phyloP scores from a whole-genome alignment of 2,329 filamentous ascomycete genomes.

The Rhinocladiella similis region DNA sequence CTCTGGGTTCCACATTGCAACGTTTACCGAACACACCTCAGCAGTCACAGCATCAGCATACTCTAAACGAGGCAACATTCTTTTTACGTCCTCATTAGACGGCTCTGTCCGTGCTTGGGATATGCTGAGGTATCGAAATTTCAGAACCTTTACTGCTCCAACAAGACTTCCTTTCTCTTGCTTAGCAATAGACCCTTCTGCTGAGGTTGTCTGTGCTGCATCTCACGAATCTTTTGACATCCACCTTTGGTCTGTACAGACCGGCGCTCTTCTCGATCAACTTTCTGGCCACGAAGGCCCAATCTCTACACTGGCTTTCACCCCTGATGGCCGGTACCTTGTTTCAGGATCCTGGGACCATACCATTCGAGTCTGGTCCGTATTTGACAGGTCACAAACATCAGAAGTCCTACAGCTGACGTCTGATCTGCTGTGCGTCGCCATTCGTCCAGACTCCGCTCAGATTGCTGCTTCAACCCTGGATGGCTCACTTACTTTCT shows the following conservation, averaged over 20 bases:
- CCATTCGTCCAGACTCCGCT: slow-evolving; percentile 84
- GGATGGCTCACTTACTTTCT: slow-evolving; percentile 93
- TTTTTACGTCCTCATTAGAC: slow-evolving; percentile 93
- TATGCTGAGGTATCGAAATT: slow-evolving; percentile 92
- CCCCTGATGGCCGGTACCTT: slow-evolving; percentile 78
- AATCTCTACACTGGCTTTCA: slow-evolving; percentile 83
- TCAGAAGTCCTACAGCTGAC: slow-evolving; percentile 92
- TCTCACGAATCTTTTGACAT: slow-evolving; percentile 96
- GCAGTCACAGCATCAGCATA: slow-evolving; percentile 93
- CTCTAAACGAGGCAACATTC: slow-evolving; percentile 88
- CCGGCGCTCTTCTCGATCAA: slow-evolving; percentile 88
- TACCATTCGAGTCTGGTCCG: slow-evolving; percentile 92
- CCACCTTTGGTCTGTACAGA: slow-evolving; percentile 98
- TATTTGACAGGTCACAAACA: slow-evolving; percentile 90
- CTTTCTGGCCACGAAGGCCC: slow-evolving; percentile 92
- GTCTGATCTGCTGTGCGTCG: slow-evolving; percentile 83
- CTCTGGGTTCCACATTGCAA: slow-evolving; percentile 96
- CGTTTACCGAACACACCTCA: slow-evolving; percentile 94
- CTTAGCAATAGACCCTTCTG: slow-evolving; percentile 93
- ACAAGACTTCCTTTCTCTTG: slow-evolving; percentile 89
- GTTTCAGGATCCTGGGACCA: slow-evolving; percentile 96
- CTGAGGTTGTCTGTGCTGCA: slow-evolving; percentile 92
- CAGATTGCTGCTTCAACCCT: slow-evolving; percentile 90
- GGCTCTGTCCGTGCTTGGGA: slow-evolving; percentile 96
- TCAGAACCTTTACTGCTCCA: slow-evolving; percentile 93